phyloP scores from a whole-genome alignment of 1,284 basidiomycete genomes.

The Omphalotus olearius region DNA sequence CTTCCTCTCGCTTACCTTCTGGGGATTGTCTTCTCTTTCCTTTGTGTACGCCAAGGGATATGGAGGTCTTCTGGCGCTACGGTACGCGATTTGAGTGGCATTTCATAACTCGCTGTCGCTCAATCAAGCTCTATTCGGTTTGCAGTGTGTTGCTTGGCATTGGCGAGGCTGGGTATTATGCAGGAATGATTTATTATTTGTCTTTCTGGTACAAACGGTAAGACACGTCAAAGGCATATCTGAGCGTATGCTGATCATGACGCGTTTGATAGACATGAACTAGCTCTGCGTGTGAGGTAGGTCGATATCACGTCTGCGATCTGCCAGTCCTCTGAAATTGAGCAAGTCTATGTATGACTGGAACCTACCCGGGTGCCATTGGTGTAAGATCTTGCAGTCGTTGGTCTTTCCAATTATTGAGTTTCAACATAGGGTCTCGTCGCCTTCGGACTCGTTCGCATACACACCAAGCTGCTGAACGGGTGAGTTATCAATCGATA shows the following conservation, averaged over 20 bases:
- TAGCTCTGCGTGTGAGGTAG: slow-evolving; percentile 46
- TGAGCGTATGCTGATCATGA: slow-evolving; percentile 17
- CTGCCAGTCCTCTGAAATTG: not conserved
- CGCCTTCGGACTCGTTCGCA: slow-evolving; percentile 50
- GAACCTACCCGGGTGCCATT: slow-evolving; percentile 50
- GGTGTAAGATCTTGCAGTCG: slow-evolving; percentile 29
- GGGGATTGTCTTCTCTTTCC: slow-evolving; percentile 49
- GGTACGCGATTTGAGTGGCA: slow-evolving; percentile 25
- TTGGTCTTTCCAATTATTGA: not conserved
- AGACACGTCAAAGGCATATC: slow-evolving; percentile 9
- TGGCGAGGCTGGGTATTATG: slow-evolving; percentile 48
- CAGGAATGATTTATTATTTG: slow-evolving; percentile 55
- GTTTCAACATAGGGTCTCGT: slow-evolving; percentile 39
- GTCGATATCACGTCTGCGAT: not conserved
- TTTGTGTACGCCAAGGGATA: slow-evolving; percentile 54
- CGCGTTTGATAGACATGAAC: slow-evolving; percentile 34
- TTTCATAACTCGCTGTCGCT: not conserved
- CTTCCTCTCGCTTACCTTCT: slow-evolving; percentile 47
- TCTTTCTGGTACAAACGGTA: slow-evolving; percentile 51
- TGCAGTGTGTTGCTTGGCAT: slow-evolving; percentile 43
- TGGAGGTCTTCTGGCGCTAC: slow-evolving; percentile 39
- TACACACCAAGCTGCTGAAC: slow-evolving; percentile 37
- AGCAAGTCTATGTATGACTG: slow-evolving; percentile 47
- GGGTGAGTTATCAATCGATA: slow-evolving; percentile 30
- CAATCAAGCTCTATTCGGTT: not conserved